phyloP scores from a whole-genome alignment of 2,329 filamentous ascomycete genomes.

The Ophiostoma novo-ulmi region DNA sequence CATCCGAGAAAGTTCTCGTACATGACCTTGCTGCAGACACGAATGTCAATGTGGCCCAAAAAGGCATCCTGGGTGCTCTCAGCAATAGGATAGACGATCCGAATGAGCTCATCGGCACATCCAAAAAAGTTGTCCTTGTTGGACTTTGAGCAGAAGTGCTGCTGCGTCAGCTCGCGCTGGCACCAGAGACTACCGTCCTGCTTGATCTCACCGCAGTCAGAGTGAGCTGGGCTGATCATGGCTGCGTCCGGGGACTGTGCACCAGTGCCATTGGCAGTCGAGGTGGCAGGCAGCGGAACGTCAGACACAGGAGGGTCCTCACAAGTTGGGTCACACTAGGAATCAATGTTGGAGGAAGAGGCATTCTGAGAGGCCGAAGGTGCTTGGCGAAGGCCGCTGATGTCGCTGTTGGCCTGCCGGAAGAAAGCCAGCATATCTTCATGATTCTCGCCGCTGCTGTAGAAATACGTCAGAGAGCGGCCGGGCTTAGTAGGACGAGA shows the following conservation, averaged over 20 bases:
- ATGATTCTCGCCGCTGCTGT: not conserved
- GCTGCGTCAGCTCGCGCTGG: not conserved
- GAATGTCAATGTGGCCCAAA: not conserved
- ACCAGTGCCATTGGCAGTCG: not conserved
- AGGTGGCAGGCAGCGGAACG: not conserved
- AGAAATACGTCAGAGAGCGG: not conserved
- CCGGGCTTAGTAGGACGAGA: not conserved
- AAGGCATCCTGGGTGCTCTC: not conserved
- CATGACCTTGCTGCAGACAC: not conserved
- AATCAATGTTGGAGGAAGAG: conserved; percentile 12
- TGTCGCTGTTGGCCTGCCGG: not conserved
- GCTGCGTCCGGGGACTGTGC: not conserved
- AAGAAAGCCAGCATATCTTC: not conserved
- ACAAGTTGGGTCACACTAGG: conserved; percentile 16
- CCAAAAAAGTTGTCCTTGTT: not conserved
- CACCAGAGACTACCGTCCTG: not conserved
- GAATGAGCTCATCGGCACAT: not conserved
- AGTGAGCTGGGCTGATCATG: not conserved
- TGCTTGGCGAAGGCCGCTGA: not conserved
- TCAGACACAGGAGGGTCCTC: not conserved
- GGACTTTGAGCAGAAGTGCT: not conserved
- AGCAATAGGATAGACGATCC: not conserved
- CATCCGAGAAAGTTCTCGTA: not conserved
- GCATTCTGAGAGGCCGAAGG: not conserved
- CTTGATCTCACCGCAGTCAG: not conserved